Base-by-base conservation (phyloP, 352 stramenopile genomes). In the Globisporangium apiculatum region DNA sequence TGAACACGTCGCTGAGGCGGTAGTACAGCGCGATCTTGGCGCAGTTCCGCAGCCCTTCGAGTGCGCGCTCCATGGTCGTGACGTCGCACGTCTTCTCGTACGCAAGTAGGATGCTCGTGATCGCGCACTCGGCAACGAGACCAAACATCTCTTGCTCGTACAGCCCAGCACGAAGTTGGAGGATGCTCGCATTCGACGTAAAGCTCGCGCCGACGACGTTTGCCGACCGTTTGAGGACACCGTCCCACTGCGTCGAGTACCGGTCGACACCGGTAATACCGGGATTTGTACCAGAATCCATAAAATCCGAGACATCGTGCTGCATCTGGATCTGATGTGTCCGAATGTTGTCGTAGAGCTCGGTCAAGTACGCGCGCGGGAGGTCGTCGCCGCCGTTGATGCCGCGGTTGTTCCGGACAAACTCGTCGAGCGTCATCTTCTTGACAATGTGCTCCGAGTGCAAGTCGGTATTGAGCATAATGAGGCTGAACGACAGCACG, bases 381-480 rank as follows among this genome's bases (percentile, higher is more conserved):
- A 95, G 61, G 46, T 95, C 86, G 37, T 95, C 46, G 2, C 82
- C 86, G 1, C 65, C 83, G 49, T 93, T 95, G 47, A 95, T 95
- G 10, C 86, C 86, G 4, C 83, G 80, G 58, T 95, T 95, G 56
- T 95, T 95, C 51, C 83, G 76, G 31, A 95, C 46, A 64, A 95
- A 95, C 66, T 94, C 86, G 45, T 95, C 83, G 7, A 90, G 43
- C 1, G 73, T 93, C 86, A 95, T 95, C 53, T 95, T 95, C 67
- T 93, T 93, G 5, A 76, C 68, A 45, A 95, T 92, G 46, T 94
- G 80, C 37, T 93, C 81, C 57, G 77, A 98, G 71, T 99, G 97
- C 60, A 99, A 66, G 62, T 99, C 97, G n/a, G 96, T 99, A 72
- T 99, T 99, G 24, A 99, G 78, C 95, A 99, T 99, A 53, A 99